Evolutionary conservation across 139 green algal genomes (phyloP), one percentile per base, ranked within the genome.

Genomic region (Chlamydomonas eustigma): DNA sequence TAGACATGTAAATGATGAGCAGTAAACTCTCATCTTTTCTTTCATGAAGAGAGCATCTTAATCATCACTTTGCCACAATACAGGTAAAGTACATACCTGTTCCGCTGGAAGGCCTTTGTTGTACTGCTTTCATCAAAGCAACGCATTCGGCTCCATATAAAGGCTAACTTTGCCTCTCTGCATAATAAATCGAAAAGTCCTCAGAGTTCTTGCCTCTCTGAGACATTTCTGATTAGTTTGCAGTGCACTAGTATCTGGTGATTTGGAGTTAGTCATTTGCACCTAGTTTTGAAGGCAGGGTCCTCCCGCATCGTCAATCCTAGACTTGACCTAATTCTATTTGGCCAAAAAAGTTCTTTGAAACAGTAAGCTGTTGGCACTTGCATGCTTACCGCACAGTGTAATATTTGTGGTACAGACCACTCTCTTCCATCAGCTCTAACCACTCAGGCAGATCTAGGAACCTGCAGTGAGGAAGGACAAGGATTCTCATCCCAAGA

Each of bases 141-240:
- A 31, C 70, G 51, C 80, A 84, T 85, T 35, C 84, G 76, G 2
- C 63, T 75, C 81, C 78, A 86, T 50, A 88, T 71, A 68, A 85
- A 89, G 6, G 74, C 79, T 50, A 87, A 75, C 73, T 78, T 77
- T 31, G 83, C 84, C 66, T 89, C 79, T 18, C 63, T 70, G n/a
- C 22, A n/a, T n/a, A n/a, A n/a, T 84, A 32, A 58, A 67, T 39
- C 68, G 78, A 75, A 22, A 39, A n/a, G 24, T 18, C 37, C 52
- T 78, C 75, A 3, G 32, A 70, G 24, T 71, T 34, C 76, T 77
- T n/a, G n/a, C n/a, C n/a, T n/a, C n/a, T n/a, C n/a, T n/a, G n/a
- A n/a, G n/a, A n/a, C n/a, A n/a, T n/a, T n/a, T n/a, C n/a, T n/a
- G n/a, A n/a, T n/a, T n/a, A n/a, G n/a, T n/a, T n/a, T n/a, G n/a